These are phyloP conservation scores for Bertia moriformis DNA, from an alignment of 2,329 filamentous ascomycete genomes.

Conservation along the genomic window DNA sequence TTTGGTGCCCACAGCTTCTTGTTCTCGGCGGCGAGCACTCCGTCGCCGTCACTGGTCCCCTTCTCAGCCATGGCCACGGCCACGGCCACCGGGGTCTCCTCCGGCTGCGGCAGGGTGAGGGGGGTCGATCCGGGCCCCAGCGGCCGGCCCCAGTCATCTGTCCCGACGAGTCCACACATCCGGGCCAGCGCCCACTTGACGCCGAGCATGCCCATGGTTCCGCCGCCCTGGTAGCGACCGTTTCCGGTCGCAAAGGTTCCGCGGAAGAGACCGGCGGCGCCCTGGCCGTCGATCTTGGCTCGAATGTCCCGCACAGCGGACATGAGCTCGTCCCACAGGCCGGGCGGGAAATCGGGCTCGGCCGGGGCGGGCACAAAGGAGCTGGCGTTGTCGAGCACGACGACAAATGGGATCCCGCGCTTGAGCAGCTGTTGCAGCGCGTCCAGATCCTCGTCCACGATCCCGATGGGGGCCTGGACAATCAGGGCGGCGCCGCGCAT, in stretches of 20 bases:
- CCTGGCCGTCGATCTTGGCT: neutral
- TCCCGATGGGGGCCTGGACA: neutral
- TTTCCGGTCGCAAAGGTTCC: neutral
- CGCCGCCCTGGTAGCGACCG: neutral
- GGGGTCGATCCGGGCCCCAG: too few relatives aligned
- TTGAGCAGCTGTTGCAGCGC: neutral
- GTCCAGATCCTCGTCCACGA: neutral
- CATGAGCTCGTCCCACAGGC: neutral
- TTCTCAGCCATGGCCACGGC: too few relatives aligned
- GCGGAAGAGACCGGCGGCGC: neutral
- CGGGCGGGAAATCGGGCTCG: neutral
- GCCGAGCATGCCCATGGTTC: neutral
- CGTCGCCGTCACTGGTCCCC: too few relatives aligned
- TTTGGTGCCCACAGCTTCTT: too few relatives aligned
- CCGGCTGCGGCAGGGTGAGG: too few relatives aligned
- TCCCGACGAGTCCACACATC: neutral
- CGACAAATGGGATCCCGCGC: neutral
- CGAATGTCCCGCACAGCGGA: neutral
- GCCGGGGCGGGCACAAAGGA: neutral
- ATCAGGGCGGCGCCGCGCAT: neutral
- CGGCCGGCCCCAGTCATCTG: too few relatives aligned
- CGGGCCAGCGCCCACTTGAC: neutral
- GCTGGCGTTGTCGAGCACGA: neutral
- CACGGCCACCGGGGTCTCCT: too few relatives aligned
- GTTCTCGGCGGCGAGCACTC: too few relatives aligned